phyloP scores from a whole-genome alignment of 1,284 basidiomycete species.

The Cystobasidium sp. region DNA sequence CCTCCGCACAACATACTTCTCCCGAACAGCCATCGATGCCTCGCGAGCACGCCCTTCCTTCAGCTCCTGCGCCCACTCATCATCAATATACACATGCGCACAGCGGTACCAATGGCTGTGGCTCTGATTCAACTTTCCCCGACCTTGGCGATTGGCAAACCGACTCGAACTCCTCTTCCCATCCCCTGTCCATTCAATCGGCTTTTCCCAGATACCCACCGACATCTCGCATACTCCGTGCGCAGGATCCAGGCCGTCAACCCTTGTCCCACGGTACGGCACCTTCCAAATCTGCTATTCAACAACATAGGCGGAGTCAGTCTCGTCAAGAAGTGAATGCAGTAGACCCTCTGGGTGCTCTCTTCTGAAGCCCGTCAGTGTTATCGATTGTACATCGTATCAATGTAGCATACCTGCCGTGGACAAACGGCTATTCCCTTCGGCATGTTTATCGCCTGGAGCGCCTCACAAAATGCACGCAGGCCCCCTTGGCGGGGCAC shows the following conservation, averaged over 20 bases:
- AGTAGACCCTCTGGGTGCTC: constrained; percentile 9
- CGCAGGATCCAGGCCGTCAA: background rate
- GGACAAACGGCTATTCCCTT: background rate
- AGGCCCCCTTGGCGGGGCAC: too few relatives aligned
- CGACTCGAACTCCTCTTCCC: background rate
- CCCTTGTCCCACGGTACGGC: background rate
- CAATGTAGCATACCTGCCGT: constrained; percentile 3
- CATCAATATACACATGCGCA: background rate
- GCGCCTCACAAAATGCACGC: too few relatives aligned
- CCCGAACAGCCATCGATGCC: background rate
- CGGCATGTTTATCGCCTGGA: too few relatives aligned
- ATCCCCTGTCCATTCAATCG: constrained; percentile 1
- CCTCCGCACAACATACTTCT: background rate
- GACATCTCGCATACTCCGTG: background rate
- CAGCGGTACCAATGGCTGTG: background rate
- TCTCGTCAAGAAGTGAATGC: background rate
- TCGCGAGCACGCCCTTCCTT: background rate
- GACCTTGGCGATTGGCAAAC: constrained; percentile 14
- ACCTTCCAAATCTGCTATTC: background rate
- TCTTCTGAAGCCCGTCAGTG: background rate
- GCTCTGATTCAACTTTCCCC: background rate
- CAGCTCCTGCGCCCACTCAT: constrained; percentile 5
- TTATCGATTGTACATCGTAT: background rate
- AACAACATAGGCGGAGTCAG: too few relatives aligned
- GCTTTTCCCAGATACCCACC: background rate